phyloP scores from a whole-genome alignment of 495 filamentous ascomycete species.

The Hyaloscypha variabilis region DNA sequence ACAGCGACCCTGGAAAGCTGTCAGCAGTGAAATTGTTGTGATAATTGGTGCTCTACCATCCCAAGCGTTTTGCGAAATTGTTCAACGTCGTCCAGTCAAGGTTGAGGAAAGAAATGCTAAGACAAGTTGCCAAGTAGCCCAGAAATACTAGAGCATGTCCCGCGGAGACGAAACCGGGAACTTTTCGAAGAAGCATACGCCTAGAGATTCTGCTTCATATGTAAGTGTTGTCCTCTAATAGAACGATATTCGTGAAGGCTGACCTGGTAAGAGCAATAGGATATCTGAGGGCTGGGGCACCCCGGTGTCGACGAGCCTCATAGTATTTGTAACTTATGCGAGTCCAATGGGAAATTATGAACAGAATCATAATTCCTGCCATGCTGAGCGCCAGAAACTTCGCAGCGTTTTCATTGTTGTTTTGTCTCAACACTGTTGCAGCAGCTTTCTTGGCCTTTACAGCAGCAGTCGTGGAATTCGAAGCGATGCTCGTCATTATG shows the following conservation, averaged over 20 bases:
- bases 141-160: slow-evolving; percentile 52
- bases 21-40: background rate
- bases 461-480: slow-evolving; percentile 8
- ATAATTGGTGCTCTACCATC: slow-evolving; percentile 45
- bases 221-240: background rate
- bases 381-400: slow-evolving; percentile 48
- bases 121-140: slow-evolving; percentile 51
- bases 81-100: slow-evolving; percentile 38
- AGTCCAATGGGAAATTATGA: slow-evolving; percentile 51
- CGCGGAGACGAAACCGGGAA: slow-evolving; percentile 52
- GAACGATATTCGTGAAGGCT: slow-evolving; percentile 8
- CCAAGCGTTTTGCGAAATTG: slow-evolving; percentile 44
- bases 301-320: slow-evolving; percentile 1
- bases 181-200: slow-evolving; percentile 46
- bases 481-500: slow-evolving; percentile 1
- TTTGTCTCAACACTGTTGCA: slow-evolving; percentile 29
- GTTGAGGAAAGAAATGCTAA: slow-evolving; percentile 49
- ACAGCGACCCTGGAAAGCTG: slow-evolving; percentile 49
- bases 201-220: slow-evolving; percentile 20
- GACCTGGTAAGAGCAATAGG: slow-evolving; percentile 15
- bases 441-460: slow-evolving; percentile 4
- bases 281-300: slow-evolving; percentile 1
- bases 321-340: slow-evolving; percentile 35
- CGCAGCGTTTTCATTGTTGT: slow-evolving; percentile 37
- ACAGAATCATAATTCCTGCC: slow-evolving; percentile 49